Conservation (phyloP, 495 filamentous ascomycete species). For the Neurospora hispaniola region DNA sequence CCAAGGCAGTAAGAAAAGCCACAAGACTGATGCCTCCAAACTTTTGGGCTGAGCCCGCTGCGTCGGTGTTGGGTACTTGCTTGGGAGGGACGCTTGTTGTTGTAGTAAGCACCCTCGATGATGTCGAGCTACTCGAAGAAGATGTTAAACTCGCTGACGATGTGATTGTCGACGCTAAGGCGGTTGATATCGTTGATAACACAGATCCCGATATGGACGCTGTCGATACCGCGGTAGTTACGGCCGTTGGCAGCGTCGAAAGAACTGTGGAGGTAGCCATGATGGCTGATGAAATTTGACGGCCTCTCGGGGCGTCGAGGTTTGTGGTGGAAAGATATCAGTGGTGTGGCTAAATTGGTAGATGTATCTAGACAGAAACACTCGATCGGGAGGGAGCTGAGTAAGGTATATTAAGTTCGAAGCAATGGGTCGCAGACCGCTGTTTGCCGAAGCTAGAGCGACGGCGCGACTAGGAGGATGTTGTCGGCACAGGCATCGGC, state of each 20-base stretch:
- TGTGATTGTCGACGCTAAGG: neutral
- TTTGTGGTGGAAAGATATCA: neutral
- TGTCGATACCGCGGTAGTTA: constrained; percentile 2
- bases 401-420: neutral
- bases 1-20: constrained; percentile 68
- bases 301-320: neutral
- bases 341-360: neutral
- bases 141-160: constrained; percentile 1
- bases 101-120: neutral
- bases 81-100: neutral
- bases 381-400: neutral
- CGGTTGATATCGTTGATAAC: neutral
- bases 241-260: neutral
- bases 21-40: constrained; percentile 45
- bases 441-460: neutral
- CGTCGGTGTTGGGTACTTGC: neutral
- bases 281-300: neutral
- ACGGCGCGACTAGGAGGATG: neutral
- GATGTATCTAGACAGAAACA: neutral
- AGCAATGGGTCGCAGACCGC: neutral
- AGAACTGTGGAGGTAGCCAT: neutral
- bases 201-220: neutral
- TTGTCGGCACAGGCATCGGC: neutral
- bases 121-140: neutral
- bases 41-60: constrained; percentile 27